Conservation (phyloP, 106 monocot species). For the Dendrobium catenatum region DNA sequence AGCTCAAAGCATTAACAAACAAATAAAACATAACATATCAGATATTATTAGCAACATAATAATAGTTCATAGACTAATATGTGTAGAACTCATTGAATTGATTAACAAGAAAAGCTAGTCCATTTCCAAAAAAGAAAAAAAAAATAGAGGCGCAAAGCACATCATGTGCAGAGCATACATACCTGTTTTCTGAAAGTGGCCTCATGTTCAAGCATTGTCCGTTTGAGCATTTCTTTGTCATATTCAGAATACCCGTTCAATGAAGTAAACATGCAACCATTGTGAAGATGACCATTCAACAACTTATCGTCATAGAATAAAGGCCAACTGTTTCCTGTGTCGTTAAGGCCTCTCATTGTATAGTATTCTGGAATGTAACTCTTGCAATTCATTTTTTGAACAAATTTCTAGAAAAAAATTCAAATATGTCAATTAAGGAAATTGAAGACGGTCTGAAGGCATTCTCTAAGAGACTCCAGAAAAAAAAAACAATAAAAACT, state of each 20-base stretch:
- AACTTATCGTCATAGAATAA: conserved; percentile 26
- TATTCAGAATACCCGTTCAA: conserved; percentile 28
- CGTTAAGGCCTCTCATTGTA: conserved; percentile 43
- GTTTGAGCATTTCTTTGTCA: conserved; percentile 56
- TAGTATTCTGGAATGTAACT: conserved; percentile 37
- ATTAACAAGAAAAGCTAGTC: neutral
- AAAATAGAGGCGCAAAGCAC: neutral
- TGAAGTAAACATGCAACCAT: conserved; percentile 10
- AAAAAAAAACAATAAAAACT: neutral
- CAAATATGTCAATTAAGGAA: neutral
- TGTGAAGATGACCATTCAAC: conserved; percentile 17
- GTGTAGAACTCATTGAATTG: neutral
- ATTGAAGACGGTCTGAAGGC: neutral
- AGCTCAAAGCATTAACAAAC: neutral
- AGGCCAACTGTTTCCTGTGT: conserved; percentile 33
- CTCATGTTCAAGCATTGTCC: conserved; percentile 76
- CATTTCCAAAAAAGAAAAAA: neutral
- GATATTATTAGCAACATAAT: too few relatives aligned
- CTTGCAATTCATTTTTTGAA: conserved; percentile 47
- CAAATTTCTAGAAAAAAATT: conserved; percentile 40
- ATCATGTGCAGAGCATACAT: neutral
- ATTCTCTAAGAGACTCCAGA: neutral
- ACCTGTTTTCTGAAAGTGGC: conserved; percentile 74
- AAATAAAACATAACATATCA: too few relatives aligned
- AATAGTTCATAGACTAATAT: neutral